A percentile compares a stretch with the other conserved stretches of the same genome.
Evolutionary conservation across 495 filamentous ascomycete species (phyloP).

Genomic region (Xylaria telfairii): DNA sequence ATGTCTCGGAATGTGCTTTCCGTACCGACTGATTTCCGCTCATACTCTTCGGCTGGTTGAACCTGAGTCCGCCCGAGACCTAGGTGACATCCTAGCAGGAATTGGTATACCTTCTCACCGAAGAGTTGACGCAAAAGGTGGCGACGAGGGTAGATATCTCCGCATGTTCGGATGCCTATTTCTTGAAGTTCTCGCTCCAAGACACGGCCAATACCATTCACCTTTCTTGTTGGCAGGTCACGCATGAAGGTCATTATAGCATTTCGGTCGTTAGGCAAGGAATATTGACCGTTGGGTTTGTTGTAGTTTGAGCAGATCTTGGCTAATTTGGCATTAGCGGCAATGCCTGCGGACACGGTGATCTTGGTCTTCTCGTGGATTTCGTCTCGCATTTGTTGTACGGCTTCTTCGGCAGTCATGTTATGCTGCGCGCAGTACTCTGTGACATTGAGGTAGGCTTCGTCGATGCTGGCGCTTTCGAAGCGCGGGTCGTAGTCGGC

Average conservation of each 20-base stretch:
- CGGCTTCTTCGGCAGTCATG: conserved; percentile 72
- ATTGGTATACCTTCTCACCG: conserved; percentile 88
- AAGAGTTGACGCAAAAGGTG: conserved; percentile 77
- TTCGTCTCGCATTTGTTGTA: conserved; percentile 76
- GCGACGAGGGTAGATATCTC: conserved; percentile 81
- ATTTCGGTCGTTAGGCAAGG: conserved; percentile 69
- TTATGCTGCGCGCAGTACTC: conserved; percentile 75
- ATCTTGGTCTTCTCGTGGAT: conserved; percentile 80
- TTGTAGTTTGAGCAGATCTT: conserved; percentile 95
- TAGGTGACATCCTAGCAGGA: conserved; percentile 82
- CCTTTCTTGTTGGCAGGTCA: conserved; percentile 80
- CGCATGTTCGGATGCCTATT: conserved; percentile 86
- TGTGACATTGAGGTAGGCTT: conserved; percentile 96
- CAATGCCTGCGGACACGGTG: conserved; percentile 94
- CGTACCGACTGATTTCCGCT: conserved; percentile 92
- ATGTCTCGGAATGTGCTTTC: conserved; percentile 92
- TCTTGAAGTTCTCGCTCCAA: conserved; percentile 91
- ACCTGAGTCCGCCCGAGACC: conserved; percentile 89
- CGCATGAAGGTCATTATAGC: conserved; percentile 87
- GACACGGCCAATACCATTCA: conserved; percentile 92
- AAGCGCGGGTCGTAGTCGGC: conserved; percentile 87
- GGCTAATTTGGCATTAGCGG: conserved; percentile 87
- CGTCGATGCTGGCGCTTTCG: conserved; percentile 91
- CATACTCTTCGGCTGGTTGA: conserved; percentile 86
- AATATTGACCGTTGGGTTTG: conserved; percentile 94